These are phyloP conservation scores for Cyberlindnera saturnus DNA, from an alignment of 805 yeast species.

Conservation along the genomic window DNA sequence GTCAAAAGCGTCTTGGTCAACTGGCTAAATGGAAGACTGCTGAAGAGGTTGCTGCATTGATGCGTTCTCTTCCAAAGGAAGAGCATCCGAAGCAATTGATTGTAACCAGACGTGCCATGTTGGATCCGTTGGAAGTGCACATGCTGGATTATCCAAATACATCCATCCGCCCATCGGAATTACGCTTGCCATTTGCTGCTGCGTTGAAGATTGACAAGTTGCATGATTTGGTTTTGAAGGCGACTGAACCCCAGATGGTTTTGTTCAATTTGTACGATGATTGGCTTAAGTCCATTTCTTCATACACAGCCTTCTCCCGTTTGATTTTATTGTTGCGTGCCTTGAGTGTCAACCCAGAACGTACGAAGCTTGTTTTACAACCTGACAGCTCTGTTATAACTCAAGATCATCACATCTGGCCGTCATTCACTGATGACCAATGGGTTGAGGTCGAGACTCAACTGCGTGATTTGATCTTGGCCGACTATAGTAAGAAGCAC, in stretches of 20 bases:
- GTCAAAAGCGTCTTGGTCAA: conserved; percentile 90
- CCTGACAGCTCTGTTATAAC: conserved; percentile 70
- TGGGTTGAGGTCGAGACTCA: conserved; percentile 90
- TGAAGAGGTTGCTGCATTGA: conserved; percentile 89
- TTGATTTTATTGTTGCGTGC: conserved; percentile 79
- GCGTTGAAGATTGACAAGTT: conserved; percentile 78
- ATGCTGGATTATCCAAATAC: conserved; percentile 95
- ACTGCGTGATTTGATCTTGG: conserved; percentile 78
- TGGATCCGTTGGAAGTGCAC: conserved; percentile 94
- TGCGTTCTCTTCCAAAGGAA: conserved; percentile 83
- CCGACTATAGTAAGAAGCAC: conserved; percentile 80
- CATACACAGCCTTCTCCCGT: conserved; percentile 92
- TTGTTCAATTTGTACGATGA: conserved; percentile 89
- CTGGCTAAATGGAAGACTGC: conserved; percentile 98
- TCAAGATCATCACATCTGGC: conserved; percentile 87
- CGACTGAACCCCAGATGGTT: conserved; percentile 91
- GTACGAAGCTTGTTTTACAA: conserved; percentile 65
- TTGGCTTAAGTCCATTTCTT: conserved; percentile 79
- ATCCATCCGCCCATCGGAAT: conserved; percentile 81
- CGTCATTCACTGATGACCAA: conserved; percentile 77
- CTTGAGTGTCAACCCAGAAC: conserved; percentile 68
- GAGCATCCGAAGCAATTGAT: conserved; percentile 93
- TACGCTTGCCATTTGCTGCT: conserved; percentile 83
- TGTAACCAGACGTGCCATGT: conserved; percentile 82
- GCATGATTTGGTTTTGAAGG: conserved; percentile 70